Percentiles rank a stretch among this genome's conserved stretches.
Conservation (phyloP, 2,329 filamentous ascomycete genomes). For the Thielaviopsis punctulata region DNA sequence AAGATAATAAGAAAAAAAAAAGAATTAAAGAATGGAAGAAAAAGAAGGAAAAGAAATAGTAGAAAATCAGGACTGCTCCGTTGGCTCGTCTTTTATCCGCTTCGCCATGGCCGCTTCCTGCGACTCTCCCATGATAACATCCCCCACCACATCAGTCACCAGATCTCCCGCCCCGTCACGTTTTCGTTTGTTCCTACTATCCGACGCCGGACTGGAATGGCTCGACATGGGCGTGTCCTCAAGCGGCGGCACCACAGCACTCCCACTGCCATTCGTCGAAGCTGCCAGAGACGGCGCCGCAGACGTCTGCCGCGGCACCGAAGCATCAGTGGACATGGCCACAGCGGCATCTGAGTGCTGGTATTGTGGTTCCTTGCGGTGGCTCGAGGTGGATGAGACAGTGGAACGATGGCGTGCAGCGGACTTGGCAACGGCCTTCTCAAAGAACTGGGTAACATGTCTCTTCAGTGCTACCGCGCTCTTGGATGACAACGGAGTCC, state of each 20-base stretch:
- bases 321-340: constrained; percentile 13
- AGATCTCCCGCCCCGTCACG: constrained; percentile 25
- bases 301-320: background rate
- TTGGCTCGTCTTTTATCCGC: constrained; percentile 29
- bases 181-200: constrained; percentile 47
- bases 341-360: constrained; percentile 13
- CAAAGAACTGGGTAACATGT: constrained; percentile 71
- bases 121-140: constrained; percentile 6
- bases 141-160: constrained; percentile 19
- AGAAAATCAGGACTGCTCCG: background rate
- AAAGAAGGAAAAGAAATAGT: background rate
- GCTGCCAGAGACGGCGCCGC: background rate
- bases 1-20: constrained; percentile 8
- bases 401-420: constrained; percentile 27
- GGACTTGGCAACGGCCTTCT: constrained; percentile 69
- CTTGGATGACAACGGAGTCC: constrained; percentile 49
- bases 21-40: background rate
- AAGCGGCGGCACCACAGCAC: background rate
- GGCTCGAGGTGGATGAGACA: background rate
- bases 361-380: constrained; percentile 13
- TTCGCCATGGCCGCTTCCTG: constrained; percentile 21
- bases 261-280: background rate
- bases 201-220: constrained; percentile 20
- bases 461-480: constrained; percentile 69
- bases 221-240: constrained; percentile 18